Evolutionary conservation across 1,284 basidiomycete genomes (phyloP).

Genomic region (Moesziomyces antarcticus): DNA sequence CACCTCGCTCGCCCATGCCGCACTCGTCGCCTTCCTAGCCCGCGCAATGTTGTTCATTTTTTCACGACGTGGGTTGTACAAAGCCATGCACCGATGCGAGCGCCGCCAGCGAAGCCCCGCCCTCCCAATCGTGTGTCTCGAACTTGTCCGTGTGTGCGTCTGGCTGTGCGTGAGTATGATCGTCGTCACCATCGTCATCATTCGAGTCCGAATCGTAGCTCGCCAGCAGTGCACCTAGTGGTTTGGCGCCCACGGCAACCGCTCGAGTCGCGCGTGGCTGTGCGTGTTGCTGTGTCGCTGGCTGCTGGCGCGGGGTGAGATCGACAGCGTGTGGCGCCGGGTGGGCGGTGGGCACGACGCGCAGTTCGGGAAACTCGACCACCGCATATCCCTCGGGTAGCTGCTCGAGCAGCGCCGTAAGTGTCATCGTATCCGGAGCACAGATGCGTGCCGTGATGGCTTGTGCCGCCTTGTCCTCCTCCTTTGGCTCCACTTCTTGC

Average conservation of each 20-base stretch:
- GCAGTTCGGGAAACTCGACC: slow-evolving; percentile 26
- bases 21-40: background rate
- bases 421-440: slow-evolving; percentile 1
- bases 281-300: background rate
- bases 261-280: background rate
- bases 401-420: slow-evolving; percentile 7
- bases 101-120: background rate
- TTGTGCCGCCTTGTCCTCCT: background rate
- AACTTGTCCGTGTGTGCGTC: background rate
- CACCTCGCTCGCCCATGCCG: background rate
- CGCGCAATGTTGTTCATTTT: too few relatives aligned
- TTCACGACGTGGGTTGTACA: background rate
- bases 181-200: background rate
- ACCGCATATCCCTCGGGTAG: slow-evolving; percentile 22
- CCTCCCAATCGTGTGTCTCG: background rate
- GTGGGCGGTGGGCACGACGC: background rate
- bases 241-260: background rate
- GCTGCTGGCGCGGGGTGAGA: background rate
- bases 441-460: slow-evolving; percentile 7
- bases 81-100: slow-evolving; percentile 8
- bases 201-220: slow-evolving; percentile 24
- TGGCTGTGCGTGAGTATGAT: background rate
- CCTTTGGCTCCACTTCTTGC: background rate
- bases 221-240: slow-evolving; percentile 9
- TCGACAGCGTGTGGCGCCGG: background rate